Conservation (phyloP, 2,329 filamentous ascomycete species). For the Aureobasidium musti region DNA sequence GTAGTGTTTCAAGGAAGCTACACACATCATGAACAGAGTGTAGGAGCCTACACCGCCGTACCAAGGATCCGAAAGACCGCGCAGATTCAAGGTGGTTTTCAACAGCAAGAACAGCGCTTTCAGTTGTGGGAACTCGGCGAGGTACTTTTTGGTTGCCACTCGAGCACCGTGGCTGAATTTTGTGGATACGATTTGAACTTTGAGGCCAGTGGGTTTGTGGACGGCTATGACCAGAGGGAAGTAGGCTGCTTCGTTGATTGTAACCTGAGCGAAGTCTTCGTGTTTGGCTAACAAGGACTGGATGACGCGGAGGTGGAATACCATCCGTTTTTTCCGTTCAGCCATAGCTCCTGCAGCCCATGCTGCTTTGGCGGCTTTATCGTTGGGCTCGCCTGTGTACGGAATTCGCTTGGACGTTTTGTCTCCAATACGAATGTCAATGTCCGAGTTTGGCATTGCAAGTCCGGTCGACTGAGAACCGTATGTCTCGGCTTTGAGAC, state of each 20-base stretch:
- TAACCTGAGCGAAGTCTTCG: slow-evolving; percentile 31
- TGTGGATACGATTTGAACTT: slow-evolving; percentile 55
- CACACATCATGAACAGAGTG: slow-evolving; percentile 59
- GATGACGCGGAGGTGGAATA: neutral
- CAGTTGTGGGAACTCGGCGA: slow-evolving; percentile 54
- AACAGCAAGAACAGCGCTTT: slow-evolving; percentile 53
- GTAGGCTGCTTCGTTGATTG: slow-evolving; percentile 37
- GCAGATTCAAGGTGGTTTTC: slow-evolving; percentile 54
- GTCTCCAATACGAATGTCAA: slow-evolving; percentile 51
- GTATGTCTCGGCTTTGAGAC: slow-evolving; percentile 46
- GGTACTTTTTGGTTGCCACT: slow-evolving; percentile 50
- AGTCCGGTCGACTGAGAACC: slow-evolving; percentile 59
- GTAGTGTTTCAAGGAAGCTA: slow-evolving; percentile 53
- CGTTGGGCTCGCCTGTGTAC: neutral
- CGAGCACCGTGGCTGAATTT: slow-evolving; percentile 44
- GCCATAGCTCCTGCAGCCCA: neutral
- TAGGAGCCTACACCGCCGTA: slow-evolving; percentile 57
- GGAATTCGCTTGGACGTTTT: neutral
- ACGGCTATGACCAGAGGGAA: slow-evolving; percentile 48
- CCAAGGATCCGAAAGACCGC: slow-evolving; percentile 52
- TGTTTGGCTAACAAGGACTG: slow-evolving; percentile 3
- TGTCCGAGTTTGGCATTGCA: slow-evolving; percentile 55
- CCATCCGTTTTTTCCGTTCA: neutral
- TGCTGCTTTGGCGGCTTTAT: neutral
- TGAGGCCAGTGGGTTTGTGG: slow-evolving; percentile 53